Base-by-base conservation (phyloP, 2,329 filamentous ascomycete species). In the Parascedosporium putredinis region DNA sequence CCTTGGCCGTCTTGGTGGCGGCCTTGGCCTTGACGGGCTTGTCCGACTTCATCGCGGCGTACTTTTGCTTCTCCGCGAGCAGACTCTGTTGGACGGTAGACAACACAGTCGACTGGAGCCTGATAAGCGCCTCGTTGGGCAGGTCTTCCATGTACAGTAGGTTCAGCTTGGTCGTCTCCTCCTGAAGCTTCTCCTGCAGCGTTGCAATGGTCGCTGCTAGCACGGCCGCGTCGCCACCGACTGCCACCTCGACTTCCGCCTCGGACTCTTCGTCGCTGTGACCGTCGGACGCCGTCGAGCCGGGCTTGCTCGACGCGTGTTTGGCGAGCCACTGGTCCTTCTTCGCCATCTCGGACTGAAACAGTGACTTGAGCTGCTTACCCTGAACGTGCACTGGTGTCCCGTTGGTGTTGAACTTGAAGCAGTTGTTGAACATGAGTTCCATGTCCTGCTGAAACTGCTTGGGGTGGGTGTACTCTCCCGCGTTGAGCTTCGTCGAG, bases 401-500 rank as follows among this genome's bases (percentile, higher is more conserved):
- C 7, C 81, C 83, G 1, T 76, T 71, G 2, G 73, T 71, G 58
- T 98, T 98, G 76, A 97, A 98, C 55, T 84, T 84, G 71, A 82
- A 88, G 65, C 91, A 96, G 64, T 98, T 98, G 57, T 79, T 75
- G 60, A 96, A 84, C 56, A 97, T 90, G 51, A 89, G 77, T 45
- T 81, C 78, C 50, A 95, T 79, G 59, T 95, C 90, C 52, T 77
- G 77, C 60, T 95, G 86, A 58, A 97, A 88, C 43, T 96, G 90
- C 64, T 88, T 89, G 1, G 87, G 76, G 51, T 76, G 88, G 56
- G 81, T 77, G 60, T 97, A 97, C 50, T 88, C 79, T 23, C 89
- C 88, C 10, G 74, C 73, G 57, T 84, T 80, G 36, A 96, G 74
- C 66, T 94, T 94, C 38, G 75, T 74, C 31, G 78, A 74, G 60